Evolutionary conservation across 352 stramenopile genomes (phyloP), one percentile per base, ranked within the genome.

Genomic region (Globisporangium okanoganense): DNA sequence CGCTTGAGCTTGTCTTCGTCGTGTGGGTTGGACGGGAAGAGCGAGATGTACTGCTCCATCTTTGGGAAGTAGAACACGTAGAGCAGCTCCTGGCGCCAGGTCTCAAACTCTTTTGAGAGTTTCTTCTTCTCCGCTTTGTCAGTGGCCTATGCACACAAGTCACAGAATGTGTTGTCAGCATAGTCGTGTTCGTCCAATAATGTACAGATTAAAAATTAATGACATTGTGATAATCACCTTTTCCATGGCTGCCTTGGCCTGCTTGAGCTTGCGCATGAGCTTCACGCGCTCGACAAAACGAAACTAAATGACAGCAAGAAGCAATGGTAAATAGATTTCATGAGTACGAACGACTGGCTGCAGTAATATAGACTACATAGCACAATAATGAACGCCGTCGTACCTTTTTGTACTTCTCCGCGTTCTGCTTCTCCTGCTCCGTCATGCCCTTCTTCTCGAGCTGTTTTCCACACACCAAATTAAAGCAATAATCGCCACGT

Each of bases 21-120:
- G 62, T 85, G 79, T 27, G 79, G 67, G 48, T 75, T 73, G 25
- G 71, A 70, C 9, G 81, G 78, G 62, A 88, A 90, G 20, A 93
- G 63, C 38, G 83, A 80, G 40, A 93, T 67, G 70, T 89, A 93
- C 47, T 73, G 76, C 63, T 90, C 79, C 24, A 40, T 61, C 57
- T 87, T 90, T 0, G 83, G 83, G 67, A 79, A 93, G 75, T 89
- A 93, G 69, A 85, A 93, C 20, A 93, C 73, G 70, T 93, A 93
- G 72, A 88, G 86, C 66, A 93, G 78, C 54, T 93, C 69, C 29
- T 89, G 68, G 16, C 71, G 78, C 52, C 73, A 71, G 7, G 56
- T 71, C 57, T 85, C 67, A 33, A 85, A 73, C 22, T 79, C 69
- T 47, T 78, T 74, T 54, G 78, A 52, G 25, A 61, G 51, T 50